Evolutionary conservation across 306 rosid species (phyloP), one percentile per base, ranked within the genome.

Genomic region (Fagus sylvatica): DNA sequence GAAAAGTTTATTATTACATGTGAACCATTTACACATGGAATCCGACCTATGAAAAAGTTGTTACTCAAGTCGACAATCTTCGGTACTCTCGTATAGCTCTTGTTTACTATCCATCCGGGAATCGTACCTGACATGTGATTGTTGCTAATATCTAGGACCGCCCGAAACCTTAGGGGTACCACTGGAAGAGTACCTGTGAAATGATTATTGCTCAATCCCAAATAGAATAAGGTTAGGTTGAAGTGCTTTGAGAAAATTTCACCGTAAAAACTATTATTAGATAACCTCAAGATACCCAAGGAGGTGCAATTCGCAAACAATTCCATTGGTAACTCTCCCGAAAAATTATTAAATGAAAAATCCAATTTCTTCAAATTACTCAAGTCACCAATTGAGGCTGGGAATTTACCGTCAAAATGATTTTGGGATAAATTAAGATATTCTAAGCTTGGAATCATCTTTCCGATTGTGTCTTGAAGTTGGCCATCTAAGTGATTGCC

Each of bases 71-170:
- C 39, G 66, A 80, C 34, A 3, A 28, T 33, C 7, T 5, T 5
- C 1, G 7, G 0, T 7, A 5, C 37, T 9, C 28, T 0, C 28
- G 28, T 22, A 22, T 56, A 17, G 19, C 30, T 19, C 10, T 16
- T 5, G 33, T 43, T 34, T 43, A 49, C 72, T 36, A 80, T 74
- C 39, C 65, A 74, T 34, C 37, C 30, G 3, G 80, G 67, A 75
- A 79, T 79, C 73, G 1, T 30, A 17, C 83, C 78, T 3, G 74
- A 41, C 53, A 79, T 41, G 66, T 51, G 69, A 39, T 80, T 75
- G 28, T 69, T 60, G 8, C 79, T 48, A 16, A 80, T 37, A 65
- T 11, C 10, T 15, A 80, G 0, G 5, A 40, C 42, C 7, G 1
- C 6, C 7, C 42, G 1, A 6, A 40, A 6, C 1, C 7, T 1